Base-by-base conservation (phyloP, 805 yeast species). In the Metschnikowia santaceciliae region DNA sequence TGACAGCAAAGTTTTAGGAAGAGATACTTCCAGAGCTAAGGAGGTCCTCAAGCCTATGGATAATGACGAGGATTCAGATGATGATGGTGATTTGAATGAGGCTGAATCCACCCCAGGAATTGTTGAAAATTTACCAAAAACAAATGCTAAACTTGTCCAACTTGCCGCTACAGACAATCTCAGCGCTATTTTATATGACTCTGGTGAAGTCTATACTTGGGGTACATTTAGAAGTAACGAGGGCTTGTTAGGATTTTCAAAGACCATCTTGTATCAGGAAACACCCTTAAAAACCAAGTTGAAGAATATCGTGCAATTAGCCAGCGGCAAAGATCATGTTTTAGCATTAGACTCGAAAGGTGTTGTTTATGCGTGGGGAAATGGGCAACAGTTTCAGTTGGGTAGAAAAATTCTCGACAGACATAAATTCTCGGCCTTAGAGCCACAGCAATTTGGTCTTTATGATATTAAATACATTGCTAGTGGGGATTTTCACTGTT, bases 171-270 rank as follows among this genome's bases (percentile, higher is more conserved):
- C 97, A 8, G 99, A 94, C 66, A 92, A 90, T 62, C 71, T 92
- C 53, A 87, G 96, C 38, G 91, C 92, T 15, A 89, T 83, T 2
- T 70, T 94, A 51, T 79, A 84, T 37, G 85, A 81, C 43, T 83
- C 82, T 48, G 98, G 99, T 35, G 89, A 87, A 37, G 90, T 95
- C 8, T 94, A 84, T 67, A 95, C 97, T 0, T 94, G 99, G 98
- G 99, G 99, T 36, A 88, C 97, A 19, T 94, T 94, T 72, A 85
- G 94, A 71, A 84, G 90, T 65, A 88, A 88, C 60, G 98, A 94
- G 69, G 99, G 99, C 49, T 75, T 85, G 38, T 77, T 92, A 50
- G 96, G 97, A 2, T 94, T 88, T 69, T 79, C 81, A 57, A 83
- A 83, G 53, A 78, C 81, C 46, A 78, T 82, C 36, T 68, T 75